Evolutionary conservation across 495 filamentous ascomycete genomes (phyloP).

Genomic region (Aspergillus homomorphus): DNA sequence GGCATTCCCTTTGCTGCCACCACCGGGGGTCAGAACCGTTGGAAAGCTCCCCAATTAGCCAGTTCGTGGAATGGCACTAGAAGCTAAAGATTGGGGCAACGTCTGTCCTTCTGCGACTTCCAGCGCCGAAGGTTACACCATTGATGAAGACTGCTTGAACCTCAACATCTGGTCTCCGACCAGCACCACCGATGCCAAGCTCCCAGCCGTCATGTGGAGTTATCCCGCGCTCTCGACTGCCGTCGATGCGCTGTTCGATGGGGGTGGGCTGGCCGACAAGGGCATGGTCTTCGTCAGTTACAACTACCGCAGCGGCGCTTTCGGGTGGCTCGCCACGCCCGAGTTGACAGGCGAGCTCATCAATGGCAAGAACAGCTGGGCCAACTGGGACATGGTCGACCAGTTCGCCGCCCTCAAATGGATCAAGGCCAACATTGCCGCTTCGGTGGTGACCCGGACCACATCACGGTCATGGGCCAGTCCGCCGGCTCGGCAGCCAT

Average conservation of each 20-base stretch:
- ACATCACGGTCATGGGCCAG: constrained; percentile 43
- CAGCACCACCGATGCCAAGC: constrained; percentile 21
- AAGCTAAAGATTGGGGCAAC: not conserved
- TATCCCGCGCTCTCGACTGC: constrained; percentile 14
- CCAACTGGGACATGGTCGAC: constrained; percentile 11
- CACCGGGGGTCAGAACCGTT: constrained; percentile 15
- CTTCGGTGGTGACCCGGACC: constrained; percentile 58
- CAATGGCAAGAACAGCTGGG: constrained; percentile 38
- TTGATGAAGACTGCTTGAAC: constrained; percentile 17
- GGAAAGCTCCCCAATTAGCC: constrained; percentile 12
- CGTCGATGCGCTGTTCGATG: constrained; percentile 6
- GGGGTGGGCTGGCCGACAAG: constrained; percentile 9
- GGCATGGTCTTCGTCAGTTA: constrained; percentile 60
- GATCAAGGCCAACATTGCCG: constrained; percentile 44
- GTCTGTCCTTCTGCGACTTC: constrained; percentile 4
- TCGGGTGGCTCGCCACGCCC: constrained; percentile 60
- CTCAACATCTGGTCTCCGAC: constrained; percentile 18
- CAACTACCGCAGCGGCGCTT: constrained; percentile 64
- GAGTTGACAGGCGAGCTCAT: constrained; percentile 33
- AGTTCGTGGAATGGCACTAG: constrained; percentile 9
- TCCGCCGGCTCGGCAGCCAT: constrained; percentile 36
- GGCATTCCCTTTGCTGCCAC: constrained; percentile 16
- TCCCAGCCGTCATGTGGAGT: constrained; percentile 12
- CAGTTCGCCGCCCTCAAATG: constrained; percentile 38
- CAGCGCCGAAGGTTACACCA: not conserved